phyloP scores from a whole-genome alignment of 1,139 yeast species.

The Citeromyces siamensis region DNA sequence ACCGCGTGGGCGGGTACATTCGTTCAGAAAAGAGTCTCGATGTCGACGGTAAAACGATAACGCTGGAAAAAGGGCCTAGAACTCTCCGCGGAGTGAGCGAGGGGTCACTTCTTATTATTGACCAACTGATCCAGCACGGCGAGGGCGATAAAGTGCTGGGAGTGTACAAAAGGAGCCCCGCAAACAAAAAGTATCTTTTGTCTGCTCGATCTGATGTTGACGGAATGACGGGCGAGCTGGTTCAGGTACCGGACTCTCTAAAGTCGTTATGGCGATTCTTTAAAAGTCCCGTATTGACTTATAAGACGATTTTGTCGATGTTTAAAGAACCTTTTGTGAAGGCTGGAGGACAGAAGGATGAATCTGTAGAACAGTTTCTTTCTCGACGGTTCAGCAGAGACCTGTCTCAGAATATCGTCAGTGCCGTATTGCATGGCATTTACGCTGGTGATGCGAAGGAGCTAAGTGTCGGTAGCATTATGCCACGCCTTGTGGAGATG shows the following conservation, averaged over 20 bases:
- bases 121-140: slow-evolving; percentile 36
- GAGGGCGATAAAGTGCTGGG: slow-evolving; percentile 31
- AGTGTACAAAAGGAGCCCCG: slow-evolving; percentile 33
- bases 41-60: slow-evolving; percentile 7
- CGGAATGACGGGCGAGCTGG: slow-evolving; percentile 19
- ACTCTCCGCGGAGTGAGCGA: slow-evolving; percentile 61
- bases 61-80: slow-evolving; percentile 64
- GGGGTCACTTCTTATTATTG: slow-evolving; percentile 51
- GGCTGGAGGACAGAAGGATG: slow-evolving; percentile 33
- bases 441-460: slow-evolving; percentile 75
- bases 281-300: slow-evolving; percentile 23
- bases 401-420: slow-evolving; percentile 47
- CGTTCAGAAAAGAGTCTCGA: slow-evolving; percentile 25
- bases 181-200: slow-evolving; percentile 50
- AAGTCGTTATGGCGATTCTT: slow-evolving; percentile 27
- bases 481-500: slow-evolving; percentile 36
- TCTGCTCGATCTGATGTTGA: slow-evolving; percentile 19
- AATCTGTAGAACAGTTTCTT: slow-evolving; percentile 57
- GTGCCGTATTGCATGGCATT: slow-evolving; percentile 82
- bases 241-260: slow-evolving; percentile 42
- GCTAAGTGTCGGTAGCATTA: slow-evolving; percentile 51
- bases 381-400: slow-evolving; percentile 51
- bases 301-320: slow-evolving; percentile 22
- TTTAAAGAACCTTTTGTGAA: slow-evolving; percentile 30
- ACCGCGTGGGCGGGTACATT: slow-evolving; percentile 73